Base-by-base conservation (phyloP, 306 rosid genomes). In the Leucaena leucocephala region DNA sequence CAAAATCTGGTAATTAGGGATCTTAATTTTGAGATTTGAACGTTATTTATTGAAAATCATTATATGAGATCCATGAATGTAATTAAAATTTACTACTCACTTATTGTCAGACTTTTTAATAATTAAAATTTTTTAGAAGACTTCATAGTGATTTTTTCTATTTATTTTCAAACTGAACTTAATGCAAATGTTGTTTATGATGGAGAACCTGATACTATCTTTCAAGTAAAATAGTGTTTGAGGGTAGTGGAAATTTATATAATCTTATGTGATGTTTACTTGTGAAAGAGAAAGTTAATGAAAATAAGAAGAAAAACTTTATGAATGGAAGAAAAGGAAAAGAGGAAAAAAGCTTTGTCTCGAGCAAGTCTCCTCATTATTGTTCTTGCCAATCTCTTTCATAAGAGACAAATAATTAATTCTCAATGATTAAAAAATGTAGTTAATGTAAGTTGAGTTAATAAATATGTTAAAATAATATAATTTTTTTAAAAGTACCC, bases 1-100 rank as follows among this genome's bases (percentile, higher is more conserved):
- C 80, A 33, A 33, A 65, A 76, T 62, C 57, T 55, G 83, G 93
- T 88, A 66, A 27, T 27, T 27, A 27, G 83, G 93, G 70, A 35
- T 76, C n/a, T 43, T 71, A 57, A 68, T 54, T 43, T 64, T 19
- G 40, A 27, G 38, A 76, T 49, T 61, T 27, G 27, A 27, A 27
- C 27, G 27, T 27, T 27, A 27, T 27, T 27, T 27, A 27, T 0
- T 27, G 27, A 27, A 27, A 27, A 27, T 27, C 27, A 27, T 27
- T 27, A 27, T 27, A 27, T 27, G 27, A 27, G 27, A 27, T 27
- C 27, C 27, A 27, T 27, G 27, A 27, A 27, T 1, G 1, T 27
- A 27, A 27, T 27, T 27, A 27, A n/a, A n/a, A 27, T 27, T 27
- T 27, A 27, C 1, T 27, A 1, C 27, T 27, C 27, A 27, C 27